These are phyloP conservation scores for Ustilago loliicola DNA, from an alignment of 1,284 basidiomycete genomes.

Conservation along the genomic window DNA sequence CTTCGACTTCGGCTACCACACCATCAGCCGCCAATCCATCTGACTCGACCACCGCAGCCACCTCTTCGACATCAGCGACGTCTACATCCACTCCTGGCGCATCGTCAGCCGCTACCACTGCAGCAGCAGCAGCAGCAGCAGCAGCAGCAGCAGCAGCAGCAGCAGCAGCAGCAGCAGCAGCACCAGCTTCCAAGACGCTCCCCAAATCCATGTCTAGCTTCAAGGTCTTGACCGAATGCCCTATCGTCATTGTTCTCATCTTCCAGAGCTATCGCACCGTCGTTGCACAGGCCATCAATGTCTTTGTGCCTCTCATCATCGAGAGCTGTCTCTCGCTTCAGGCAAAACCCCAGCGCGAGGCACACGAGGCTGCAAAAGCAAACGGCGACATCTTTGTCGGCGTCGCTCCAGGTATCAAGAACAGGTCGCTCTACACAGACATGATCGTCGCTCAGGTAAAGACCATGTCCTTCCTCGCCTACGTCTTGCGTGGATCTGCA, in stretches of 20 bases:
- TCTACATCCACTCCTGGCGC: constrained; percentile 17
- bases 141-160: constrained; percentile 13
- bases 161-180: constrained; percentile 1
- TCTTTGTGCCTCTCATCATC: constrained; percentile 76
- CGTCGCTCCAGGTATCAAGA: constrained; percentile 78
- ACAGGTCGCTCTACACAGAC: constrained; percentile 84
- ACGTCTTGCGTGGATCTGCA: constrained; percentile 81
- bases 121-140: constrained; percentile 9
- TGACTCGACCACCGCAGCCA: constrained; percentile 4
- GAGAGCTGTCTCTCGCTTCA: constrained; percentile 71
- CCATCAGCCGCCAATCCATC: constrained; percentile 9
- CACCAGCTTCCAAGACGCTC: constrained; percentile 52
- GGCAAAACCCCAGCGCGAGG: constrained; percentile 87
- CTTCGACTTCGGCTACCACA: constrained; percentile 6
- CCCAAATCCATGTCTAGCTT: constrained; percentile 77
- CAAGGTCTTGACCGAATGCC: constrained; percentile 94
- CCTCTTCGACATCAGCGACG: constrained; percentile 14
- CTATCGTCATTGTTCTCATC: constrained; percentile 91
- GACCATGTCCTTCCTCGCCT: constrained; percentile 88
- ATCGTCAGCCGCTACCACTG: constrained; percentile 13
- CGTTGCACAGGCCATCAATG: constrained; percentile 78
- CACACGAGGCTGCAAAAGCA: constrained; percentile 83
- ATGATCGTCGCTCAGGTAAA: constrained; percentile 92
- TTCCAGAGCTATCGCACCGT: constrained; percentile 84
- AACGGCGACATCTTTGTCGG: constrained; percentile 86